Evolutionary conservation across 2,329 filamentous ascomycete genomes (phyloP).

Genomic region (Incumbomyces delicatus): DNA sequence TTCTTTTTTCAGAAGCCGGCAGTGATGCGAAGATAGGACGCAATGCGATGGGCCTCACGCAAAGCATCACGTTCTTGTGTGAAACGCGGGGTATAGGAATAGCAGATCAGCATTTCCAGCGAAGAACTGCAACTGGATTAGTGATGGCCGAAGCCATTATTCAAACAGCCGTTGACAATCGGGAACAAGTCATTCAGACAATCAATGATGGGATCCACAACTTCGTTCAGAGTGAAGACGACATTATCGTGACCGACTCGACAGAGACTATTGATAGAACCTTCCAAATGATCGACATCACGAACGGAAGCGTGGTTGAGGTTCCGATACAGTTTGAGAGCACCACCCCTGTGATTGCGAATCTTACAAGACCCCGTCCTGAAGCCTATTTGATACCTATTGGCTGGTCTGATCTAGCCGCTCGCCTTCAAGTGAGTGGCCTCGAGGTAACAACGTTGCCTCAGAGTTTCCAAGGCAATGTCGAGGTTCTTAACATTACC

Average conservation of each 20-base stretch:
- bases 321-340: conserved; percentile 1
- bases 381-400: conserved; percentile 10
- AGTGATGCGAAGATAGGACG: conserved; percentile 9
- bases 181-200: conserved; percentile 1
- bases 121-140: conserved; percentile 6
- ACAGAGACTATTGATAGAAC: not conserved
- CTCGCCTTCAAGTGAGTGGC: conserved; percentile 1
- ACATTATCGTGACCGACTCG: conserved; percentile 9
- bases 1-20: conserved; percentile 7
- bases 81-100: conserved; percentile 9
- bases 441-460: conserved; percentile 7
- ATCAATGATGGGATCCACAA: not conserved
- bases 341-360: conserved; percentile 1
- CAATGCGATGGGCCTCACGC: conserved; percentile 10
- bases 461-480: conserved; percentile 3
- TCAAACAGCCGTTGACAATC: conserved; percentile 3
- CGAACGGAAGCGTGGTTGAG: conserved; percentile 4
- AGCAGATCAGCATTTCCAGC: conserved; percentile 10
- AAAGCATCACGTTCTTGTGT: conserved; percentile 8
- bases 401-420: conserved; percentile 4
- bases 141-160: conserved; percentile 9
- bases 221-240: conserved; percentile 4
- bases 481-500: conserved; percentile 8
- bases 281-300: conserved; percentile 7
- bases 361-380: conserved; percentile 5